A percentile compares a stretch with the other conserved stretches of the same genome.
These are phyloP conservation scores for Agapanthus africanus DNA, from an alignment of 106 monocot species.

Conservation along the genomic window DNA sequence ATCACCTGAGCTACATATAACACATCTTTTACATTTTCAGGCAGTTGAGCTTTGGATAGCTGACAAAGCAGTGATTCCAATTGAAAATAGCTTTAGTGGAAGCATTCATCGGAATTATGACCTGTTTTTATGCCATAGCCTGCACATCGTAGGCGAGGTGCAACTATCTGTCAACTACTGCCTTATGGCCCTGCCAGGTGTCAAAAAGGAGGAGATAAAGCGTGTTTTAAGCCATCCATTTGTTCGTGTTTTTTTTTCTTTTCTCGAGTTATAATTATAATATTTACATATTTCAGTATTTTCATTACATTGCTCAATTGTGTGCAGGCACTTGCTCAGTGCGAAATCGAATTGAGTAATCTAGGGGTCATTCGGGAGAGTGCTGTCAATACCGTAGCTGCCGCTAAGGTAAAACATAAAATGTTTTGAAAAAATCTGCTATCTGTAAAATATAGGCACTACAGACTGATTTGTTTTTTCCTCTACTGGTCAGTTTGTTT, in stretches of 20 bases:
- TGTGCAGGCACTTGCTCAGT: slow-evolving; percentile 67
- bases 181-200: slow-evolving; percentile 59
- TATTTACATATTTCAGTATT: slow-evolving; percentile 1
- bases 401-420: slow-evolving; percentile 50
- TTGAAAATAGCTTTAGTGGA: slow-evolving; percentile 68
- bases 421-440: neutral
- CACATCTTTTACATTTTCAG: slow-evolving; percentile 19
- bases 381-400: slow-evolving; percentile 63
- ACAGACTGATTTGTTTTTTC: neutral
- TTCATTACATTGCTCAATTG: neutral
- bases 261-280: neutral
- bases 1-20: neutral
- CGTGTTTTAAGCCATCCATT: slow-evolving; percentile 75
- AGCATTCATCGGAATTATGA: slow-evolving; percentile 74
- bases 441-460: neutral
- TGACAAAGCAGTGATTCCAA: slow-evolving; percentile 78
- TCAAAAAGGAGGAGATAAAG: slow-evolving; percentile 43
- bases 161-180: slow-evolving; percentile 53
- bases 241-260: slow-evolving; percentile 17
- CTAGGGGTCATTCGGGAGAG: slow-evolving; percentile 42
- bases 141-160: slow-evolving; percentile 81
- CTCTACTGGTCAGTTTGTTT: slow-evolving; percentile 29
- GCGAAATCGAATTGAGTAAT: slow-evolving; percentile 38
- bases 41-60: slow-evolving; percentile 74
- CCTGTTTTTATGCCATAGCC: slow-evolving; percentile 55